Evolutionary conservation across 768 basidiomycete genomes (phyloP).

Genomic region (Collybia mongolica): DNA sequence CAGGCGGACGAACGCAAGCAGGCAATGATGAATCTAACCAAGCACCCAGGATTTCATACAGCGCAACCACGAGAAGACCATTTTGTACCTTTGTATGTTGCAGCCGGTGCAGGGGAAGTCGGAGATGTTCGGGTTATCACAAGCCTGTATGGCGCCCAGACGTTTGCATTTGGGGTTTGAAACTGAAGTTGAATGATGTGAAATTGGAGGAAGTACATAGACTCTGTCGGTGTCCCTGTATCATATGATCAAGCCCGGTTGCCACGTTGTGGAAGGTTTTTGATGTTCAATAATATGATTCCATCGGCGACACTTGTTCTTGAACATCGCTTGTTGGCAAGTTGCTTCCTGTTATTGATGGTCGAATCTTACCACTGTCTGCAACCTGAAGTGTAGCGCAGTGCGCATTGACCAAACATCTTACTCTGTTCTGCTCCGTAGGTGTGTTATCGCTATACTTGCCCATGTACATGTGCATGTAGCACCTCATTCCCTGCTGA

Average conservation of each 20-base stretch:
- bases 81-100: constrained; percentile 77
- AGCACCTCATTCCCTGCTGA: no score
- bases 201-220: neutral
- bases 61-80: constrained; percentile 82
- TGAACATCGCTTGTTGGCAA: constrained; percentile 7
- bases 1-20: constrained; percentile 53
- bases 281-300: constrained; percentile 6
- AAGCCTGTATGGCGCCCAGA: constrained; percentile 58
- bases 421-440: neutral
- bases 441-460: no score
- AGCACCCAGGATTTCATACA: constrained; percentile 60
- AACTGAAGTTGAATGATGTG: neutral
- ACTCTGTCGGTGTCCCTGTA: neutral
- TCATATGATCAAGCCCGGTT: constrained; percentile 12
- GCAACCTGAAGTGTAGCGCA: constrained; percentile 12
- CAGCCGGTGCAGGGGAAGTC: constrained; percentile 67
- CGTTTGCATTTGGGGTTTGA: constrained; percentile 63
- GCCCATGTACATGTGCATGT: no score
- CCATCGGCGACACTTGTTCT: neutral
- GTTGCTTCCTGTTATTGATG: no score
- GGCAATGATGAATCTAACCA: constrained; percentile 51
- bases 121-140: constrained; percentile 48
- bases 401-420: constrained; percentile 7
- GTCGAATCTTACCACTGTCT: constrained; percentile 3
- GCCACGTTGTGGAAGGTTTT: constrained; percentile 12